phyloP scores from a whole-genome alignment of 495 filamentous ascomycete species.

The Durotheca rogersii region DNA sequence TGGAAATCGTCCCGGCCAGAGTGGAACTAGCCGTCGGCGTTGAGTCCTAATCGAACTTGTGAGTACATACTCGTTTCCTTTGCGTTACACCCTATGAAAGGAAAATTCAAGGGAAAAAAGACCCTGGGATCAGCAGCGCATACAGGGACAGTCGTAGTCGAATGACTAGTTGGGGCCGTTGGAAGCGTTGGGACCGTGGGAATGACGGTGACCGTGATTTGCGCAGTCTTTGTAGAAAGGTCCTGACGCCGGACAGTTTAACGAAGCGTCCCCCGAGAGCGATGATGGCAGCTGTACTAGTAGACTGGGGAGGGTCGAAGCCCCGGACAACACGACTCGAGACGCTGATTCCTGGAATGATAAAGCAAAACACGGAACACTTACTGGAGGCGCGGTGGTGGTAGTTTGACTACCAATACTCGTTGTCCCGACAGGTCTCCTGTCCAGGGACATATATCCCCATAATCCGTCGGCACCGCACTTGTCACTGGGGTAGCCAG shows the following conservation, averaged over 20 bases:
- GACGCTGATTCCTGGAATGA: slow-evolving; percentile 15
- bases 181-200: slow-evolving; percentile 22
- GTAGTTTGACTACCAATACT: slow-evolving; percentile 18
- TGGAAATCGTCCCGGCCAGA: slow-evolving; percentile 36
- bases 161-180: slow-evolving; percentile 11
- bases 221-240: slow-evolving; percentile 38
- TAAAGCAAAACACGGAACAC: slow-evolving; percentile 28
- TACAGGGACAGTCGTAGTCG: slow-evolving; percentile 39
- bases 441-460: slow-evolving; percentile 42
- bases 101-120: slow-evolving; percentile 1
- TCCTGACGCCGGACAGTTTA: slow-evolving; percentile 37
- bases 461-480: slow-evolving; percentile 44
- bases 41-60: slow-evolving; percentile 12
- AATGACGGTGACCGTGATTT: slow-evolving; percentile 34
- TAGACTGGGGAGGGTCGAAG: slow-evolving; percentile 13
- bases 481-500: slow-evolving; percentile 42
- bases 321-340: slow-evolving; percentile 29
- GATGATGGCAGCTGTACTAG: slow-evolving; percentile 1
- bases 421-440: slow-evolving; percentile 34
- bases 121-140: slow-evolving; percentile 27
- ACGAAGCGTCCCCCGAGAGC: slow-evolving; percentile 16
- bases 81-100: no score
- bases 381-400: slow-evolving; percentile 28
- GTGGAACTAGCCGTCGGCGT: slow-evolving; percentile 6
- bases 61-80: no score